Base-by-base conservation (phyloP, 2,329 filamentous ascomycete genomes). In the Pseudogymnoascus verrucosus region DNA sequence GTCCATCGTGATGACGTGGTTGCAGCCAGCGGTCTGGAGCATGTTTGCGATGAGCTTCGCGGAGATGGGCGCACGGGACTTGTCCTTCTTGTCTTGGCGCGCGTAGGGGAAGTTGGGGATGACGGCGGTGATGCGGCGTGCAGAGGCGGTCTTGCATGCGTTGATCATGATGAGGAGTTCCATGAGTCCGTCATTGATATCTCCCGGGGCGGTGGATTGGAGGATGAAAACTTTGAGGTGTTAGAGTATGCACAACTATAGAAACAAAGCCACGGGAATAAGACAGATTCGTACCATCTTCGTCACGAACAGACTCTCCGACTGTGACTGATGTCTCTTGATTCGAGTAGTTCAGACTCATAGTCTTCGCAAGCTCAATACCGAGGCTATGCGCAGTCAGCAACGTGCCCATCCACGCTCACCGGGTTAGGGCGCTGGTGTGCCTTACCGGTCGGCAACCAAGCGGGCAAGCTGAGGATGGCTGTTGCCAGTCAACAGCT, bases 91-190 rank as follows among this genome's bases (percentile, higher is more conserved):
- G 77, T 98, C 95, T 78, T 98, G 93, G 60, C 93, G 87, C 12
- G 93, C 93, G 74, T 98, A 98, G 28, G 93, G 93, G 78, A 96
- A 98, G 78, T 96, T 97, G 69, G 93, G 93, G 61, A 97, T 90
- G 68, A 97, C 91, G 67, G 92, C 93, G 21, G 93, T 97, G 78
- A 98, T 96, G 68, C 93, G 90, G 68, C 93, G 87, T 11, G 93
- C 93, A 37, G 87, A 90, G 44, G 89, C 89, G 23, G 88, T 90
- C 75, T 90, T 89, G 82, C 93, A 97, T 67, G 93, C 93, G 74
- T 96, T 96, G 77, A 97, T 96, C 88, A 97, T 96, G 78, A 98
- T 97, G 69, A 98, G 84, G 39, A 98, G 85, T 78, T 99, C 93
- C 93, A 99, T 98, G 65, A 99, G 84, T 60, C 92, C 92, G 76